Evolutionary conservation across 2,329 filamentous ascomycete species (phyloP).

Genomic region (Gyromitra esculenta): DNA sequence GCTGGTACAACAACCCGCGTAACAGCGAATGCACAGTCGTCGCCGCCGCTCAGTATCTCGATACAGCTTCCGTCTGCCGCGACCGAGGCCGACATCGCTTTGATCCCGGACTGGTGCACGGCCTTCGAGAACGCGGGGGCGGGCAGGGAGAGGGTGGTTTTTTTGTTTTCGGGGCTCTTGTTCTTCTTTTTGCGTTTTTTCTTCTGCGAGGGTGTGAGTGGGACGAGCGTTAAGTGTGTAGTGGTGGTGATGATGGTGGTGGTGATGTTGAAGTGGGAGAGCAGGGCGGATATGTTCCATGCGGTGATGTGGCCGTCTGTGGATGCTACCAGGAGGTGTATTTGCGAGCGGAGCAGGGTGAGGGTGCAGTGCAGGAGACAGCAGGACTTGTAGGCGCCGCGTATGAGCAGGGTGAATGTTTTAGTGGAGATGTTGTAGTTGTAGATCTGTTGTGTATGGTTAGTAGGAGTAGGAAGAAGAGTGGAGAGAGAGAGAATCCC

Average conservation of each 20-base stretch:
- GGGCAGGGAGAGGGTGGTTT: background rate
- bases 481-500: slow-evolving; percentile 19
- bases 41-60: slow-evolving; percentile 79
- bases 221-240: background rate
- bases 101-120: slow-evolving; percentile 84
- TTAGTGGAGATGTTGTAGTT: slow-evolving; percentile 58
- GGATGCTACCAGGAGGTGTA: slow-evolving; percentile 72
- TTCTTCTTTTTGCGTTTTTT: background rate
- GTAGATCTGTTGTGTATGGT: slow-evolving; percentile 60
- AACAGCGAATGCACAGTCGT: slow-evolving; percentile 82
- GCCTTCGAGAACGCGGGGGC: background rate
- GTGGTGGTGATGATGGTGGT: background rate
- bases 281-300: slow-evolving; percentile 64
- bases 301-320: slow-evolving; percentile 81
- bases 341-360: slow-evolving; percentile 58
- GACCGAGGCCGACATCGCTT: slow-evolving; percentile 69
- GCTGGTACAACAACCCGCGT: slow-evolving; percentile 61
- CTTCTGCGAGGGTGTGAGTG: slow-evolving; percentile 14
- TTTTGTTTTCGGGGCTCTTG: background rate
- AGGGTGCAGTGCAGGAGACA: slow-evolving; percentile 52
- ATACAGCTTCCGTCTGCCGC: slow-evolving; percentile 57
- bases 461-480: background rate
- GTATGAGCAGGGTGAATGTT: slow-evolving; percentile 58
- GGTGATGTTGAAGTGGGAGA: slow-evolving; percentile 55
- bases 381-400: slow-evolving; percentile 63